These are phyloP conservation scores for Tolypocladium nubicola DNA, from an alignment of 2,329 filamentous ascomycete species.

Conservation along the genomic window DNA sequence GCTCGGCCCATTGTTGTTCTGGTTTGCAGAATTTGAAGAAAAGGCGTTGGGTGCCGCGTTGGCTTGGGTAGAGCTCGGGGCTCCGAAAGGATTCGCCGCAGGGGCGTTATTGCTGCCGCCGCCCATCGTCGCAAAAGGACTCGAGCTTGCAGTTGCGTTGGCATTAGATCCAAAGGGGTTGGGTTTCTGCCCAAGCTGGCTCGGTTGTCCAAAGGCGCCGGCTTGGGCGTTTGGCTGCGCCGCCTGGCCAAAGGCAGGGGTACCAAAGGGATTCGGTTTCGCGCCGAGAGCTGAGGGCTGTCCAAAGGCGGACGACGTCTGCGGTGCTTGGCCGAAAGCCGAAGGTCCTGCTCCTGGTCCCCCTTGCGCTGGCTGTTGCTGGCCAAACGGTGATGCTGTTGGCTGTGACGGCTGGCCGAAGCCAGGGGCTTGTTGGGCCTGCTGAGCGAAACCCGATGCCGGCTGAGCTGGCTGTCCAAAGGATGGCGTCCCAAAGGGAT, in stretches of 20 bases:
- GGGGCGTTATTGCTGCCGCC: constrained; percentile 9
- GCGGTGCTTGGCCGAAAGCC: constrained; percentile 27
- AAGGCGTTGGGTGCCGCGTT: constrained; percentile 5
- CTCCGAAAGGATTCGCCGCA: constrained; percentile 17
- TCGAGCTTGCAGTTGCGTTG: constrained; percentile 7
- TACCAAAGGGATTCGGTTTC: constrained; percentile 23
- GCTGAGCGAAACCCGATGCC: constrained; percentile 27
- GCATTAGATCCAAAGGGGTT: constrained; percentile 23
- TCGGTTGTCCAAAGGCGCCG: constrained; percentile 22
- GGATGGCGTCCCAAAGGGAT: constrained; percentile 21
- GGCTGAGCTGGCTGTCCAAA: constrained; percentile 20
- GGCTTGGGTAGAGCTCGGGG: constrained; percentile 6
- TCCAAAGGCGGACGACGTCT: constrained; percentile 23
- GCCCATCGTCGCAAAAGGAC: constrained; percentile 14
- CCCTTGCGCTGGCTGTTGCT: constrained; percentile 9
- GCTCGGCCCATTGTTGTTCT: constrained; percentile 5
- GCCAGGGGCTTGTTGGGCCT: constrained; percentile 23
- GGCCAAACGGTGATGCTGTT: constrained; percentile 26
- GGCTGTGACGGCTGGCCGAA: not conserved
- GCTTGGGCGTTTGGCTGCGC: constrained; percentile 17
- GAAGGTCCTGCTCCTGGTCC: constrained; percentile 2
- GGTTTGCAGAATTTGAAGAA: constrained; percentile 2
- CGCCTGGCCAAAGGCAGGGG: constrained; percentile 23
- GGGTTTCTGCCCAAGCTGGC: constrained; percentile 23
- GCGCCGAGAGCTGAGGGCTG: constrained; percentile 26